Base-by-base conservation (phyloP, 805 yeast genomes). In the Hanseniaspora meyeri region DNA sequence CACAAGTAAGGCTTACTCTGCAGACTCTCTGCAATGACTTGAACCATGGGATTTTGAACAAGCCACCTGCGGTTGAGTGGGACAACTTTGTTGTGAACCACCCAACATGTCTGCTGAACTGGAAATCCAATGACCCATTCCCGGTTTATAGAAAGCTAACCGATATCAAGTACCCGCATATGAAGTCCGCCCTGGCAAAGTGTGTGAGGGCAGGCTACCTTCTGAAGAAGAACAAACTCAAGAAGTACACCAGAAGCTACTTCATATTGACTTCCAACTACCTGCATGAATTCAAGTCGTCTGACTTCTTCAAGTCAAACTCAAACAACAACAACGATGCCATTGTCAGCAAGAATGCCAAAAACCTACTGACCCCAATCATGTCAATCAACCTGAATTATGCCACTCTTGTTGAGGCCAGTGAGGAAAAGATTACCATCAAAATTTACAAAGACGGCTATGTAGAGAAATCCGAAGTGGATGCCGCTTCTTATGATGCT, bases 41-140 rank as follows among this genome's bases (percentile, higher is more conserved):
- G 53, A 70, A 68, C 40, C 66, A 66, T 72, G 81, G 61, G 74
- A 77, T 67, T 63, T 78, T 62, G 66, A 74, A 62, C 16, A 81
- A 81, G 62, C 83, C 81, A 50, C 74, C 80, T n/a, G 76, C 75
- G 43, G 70, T 77, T 59, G 90, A 83, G 66, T 83, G 88, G 88
- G 85, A 83, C 63, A 77, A 77, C 51, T 83, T 82, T 59, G 79
- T 83, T 51, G 70, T 72, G 48, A 68, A 69, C 49, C 72, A 72
- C 32, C 72, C 70, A 32, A 70, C 73, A 57, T 72, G 78, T 51
- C 58, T 77, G 36, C 61, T 69, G 56, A 62, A 67, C 49, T 66
- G 70, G 67, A 71, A 70, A 58, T 65, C 77, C 5, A 68, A 64
- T 27, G 69, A 68, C 43, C 70, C 72, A 6, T 60, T 71, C n/a